Base-by-base conservation (phyloP, 352 stramenopile species). In the Poterioochromonas sp. region DNA sequence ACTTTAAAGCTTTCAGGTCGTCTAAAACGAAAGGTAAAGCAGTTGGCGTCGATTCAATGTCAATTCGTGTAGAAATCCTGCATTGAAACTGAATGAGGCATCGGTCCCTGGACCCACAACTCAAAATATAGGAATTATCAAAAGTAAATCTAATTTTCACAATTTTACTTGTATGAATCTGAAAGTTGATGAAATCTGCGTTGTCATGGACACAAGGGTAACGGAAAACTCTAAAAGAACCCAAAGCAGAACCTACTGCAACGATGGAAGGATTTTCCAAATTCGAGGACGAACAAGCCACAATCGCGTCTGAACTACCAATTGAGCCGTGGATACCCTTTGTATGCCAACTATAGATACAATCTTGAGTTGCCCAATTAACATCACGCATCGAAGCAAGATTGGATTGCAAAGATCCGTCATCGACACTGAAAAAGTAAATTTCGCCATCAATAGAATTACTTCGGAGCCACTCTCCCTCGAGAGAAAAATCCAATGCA, bases 401-500 rank as follows among this genome's bases (percentile, higher is more conserved):
- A 20, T 79, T 80, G 1, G 79, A 77, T 29, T 83, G 54, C 29
- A 58, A 51, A 32, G 29, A 37, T 1, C 53, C 80, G 43, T 84
- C 80, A 51, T 85, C 82, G 0, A 49, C 37, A 47, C 85, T 82
- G 71, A 79, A 83, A 65, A 88, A 95, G n/a, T 91, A 79, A 37
- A 94, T 65, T 79, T 95, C 89, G 5, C 86, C 87, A 69, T 92
- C 90, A 35, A 85, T 91, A 78, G 78, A 84, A 37, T 90, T 94
- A 26, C 91, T 80, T 37, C 90, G 90, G 12, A 95, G 74, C 70
- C 88, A 92, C n/a, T 88, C 88, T 68, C 88, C 90, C 82, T 96
- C 89, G 0, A 82, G 83, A 0, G 87, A 89, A 82, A 96, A 97
- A 82, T 97, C 92, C 44, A 96, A n/a, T 76, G 89, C 86, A 37